Percentiles rank a stretch among this genome's conserved stretches.
Conservation (phyloP, 345 rosid species). For the Hibiscus tridactylites region DNA sequence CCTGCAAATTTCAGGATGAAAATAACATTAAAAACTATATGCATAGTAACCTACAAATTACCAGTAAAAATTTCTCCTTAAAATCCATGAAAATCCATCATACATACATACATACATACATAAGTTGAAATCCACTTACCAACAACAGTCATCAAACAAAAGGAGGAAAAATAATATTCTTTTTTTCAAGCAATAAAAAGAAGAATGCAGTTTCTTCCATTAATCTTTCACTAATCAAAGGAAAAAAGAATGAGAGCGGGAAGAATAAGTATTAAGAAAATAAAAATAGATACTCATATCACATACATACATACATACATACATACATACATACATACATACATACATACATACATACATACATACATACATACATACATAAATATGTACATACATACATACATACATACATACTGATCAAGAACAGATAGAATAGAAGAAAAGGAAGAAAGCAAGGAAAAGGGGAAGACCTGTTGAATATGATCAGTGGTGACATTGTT, state of each 20-base stretch:
- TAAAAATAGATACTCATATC: no score
- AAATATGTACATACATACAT: no score
- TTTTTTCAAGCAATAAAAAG: constrained; percentile 12
- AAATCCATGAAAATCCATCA: background rate
- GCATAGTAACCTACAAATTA: background rate
- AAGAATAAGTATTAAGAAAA: background rate
- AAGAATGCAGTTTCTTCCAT: constrained; percentile 12
- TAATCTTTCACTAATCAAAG: background rate
- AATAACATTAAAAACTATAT: background rate
- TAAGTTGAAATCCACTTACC: background rate
- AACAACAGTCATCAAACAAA: background rate
- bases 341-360: no score
- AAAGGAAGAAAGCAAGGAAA: background rate
- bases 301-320: no score
- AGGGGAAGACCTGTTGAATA: constrained; percentile 75
- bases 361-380: no score
- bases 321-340: no score
- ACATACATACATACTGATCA: no score
- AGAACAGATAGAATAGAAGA: background rate
- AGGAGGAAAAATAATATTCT: constrained; percentile 10
- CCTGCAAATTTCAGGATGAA: background rate
- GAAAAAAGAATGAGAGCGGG: background rate
- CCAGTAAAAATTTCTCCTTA: background rate
- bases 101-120: no score
- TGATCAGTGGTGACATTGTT: constrained; percentile 99